Conservation (phyloP, 257 asterid species). For the Przewalskia tangutica region DNA sequence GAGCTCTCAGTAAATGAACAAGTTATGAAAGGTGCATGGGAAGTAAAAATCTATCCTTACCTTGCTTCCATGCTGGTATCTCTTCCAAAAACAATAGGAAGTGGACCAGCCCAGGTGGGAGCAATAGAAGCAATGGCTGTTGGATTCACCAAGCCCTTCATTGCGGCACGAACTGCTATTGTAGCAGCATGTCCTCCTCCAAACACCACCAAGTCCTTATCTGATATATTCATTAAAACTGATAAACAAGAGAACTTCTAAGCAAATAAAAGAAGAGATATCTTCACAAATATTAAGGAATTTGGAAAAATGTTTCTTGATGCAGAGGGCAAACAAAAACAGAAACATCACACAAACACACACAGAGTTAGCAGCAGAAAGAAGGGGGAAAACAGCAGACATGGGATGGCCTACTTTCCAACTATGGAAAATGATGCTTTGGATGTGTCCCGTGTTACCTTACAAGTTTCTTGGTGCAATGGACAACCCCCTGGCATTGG, state of each 20-base stretch:
- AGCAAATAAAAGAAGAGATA: background rate
- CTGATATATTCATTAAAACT: conserved; percentile 25
- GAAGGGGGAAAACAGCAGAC: background rate
- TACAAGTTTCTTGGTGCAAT: background rate
- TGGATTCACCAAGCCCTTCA: conserved; percentile 65
- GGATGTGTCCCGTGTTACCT: background rate
- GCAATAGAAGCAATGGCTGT: conserved; percentile 88
- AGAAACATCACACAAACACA: background rate
- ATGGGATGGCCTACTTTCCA: background rate
- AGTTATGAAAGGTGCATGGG: background rate
- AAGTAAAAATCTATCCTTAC: conserved; percentile 23
- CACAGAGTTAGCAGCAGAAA: background rate
- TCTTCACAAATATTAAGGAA: background rate
- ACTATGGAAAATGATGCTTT: background rate
- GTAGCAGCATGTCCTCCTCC: conserved; percentile 99
- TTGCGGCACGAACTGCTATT: conserved; percentile 70
- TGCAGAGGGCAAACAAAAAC: background rate
- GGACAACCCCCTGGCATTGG: background rate
- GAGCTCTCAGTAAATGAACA: background rate
- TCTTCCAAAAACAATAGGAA: conserved; percentile 83
- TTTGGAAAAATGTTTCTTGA: background rate
- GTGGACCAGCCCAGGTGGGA: conserved; percentile 99
- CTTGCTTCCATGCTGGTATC: conserved; percentile 86
- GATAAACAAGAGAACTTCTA: conserved; percentile 2
- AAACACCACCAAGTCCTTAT: conserved; percentile 54